phyloP scores from a whole-genome alignment of 305 asterid genomes.

The Solanum hybrid region DNA sequence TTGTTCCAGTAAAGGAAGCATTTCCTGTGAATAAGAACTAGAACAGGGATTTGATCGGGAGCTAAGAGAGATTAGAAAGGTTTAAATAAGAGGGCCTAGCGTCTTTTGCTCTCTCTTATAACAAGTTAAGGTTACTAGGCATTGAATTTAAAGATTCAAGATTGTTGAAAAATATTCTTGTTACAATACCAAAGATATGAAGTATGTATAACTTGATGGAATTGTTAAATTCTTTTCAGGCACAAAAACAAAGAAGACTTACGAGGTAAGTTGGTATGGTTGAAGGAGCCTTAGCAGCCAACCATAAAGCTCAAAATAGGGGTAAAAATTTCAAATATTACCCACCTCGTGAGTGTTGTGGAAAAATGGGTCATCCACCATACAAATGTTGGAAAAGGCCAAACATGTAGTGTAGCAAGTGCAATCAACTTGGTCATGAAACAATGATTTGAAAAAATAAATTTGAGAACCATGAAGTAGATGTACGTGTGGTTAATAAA shows the following conservation, averaged over 20 bases:
- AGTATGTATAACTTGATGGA: background rate
- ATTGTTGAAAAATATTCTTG: background rate
- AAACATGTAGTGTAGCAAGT: background rate
- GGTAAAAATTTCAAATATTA: background rate
- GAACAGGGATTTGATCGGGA: background rate
- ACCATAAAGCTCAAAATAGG: background rate
- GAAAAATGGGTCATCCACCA: background rate
- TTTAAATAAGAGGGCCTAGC: background rate
- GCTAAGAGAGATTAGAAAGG: background rate
- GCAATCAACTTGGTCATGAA: background rate
- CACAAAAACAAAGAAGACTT: background rate
- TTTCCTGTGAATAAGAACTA: background rate
- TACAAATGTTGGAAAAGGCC: background rate
- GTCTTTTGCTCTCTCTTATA: background rate
- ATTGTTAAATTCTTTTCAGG: background rate
- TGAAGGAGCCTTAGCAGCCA: background rate
- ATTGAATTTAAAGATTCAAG: background rate
- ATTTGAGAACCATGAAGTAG: background rate
- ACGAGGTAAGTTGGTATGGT: background rate
- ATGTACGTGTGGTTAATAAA: background rate
- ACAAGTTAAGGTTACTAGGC: background rate
- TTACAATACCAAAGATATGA: background rate
- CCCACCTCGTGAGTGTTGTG: background rate
- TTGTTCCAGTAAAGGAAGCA: background rate
- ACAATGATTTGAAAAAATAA: background rate